Evolutionary conservation across 768 basidiomycete genomes (phyloP), one percentile per base, ranked within the genome.

Genomic region (Trametes maxima): DNA sequence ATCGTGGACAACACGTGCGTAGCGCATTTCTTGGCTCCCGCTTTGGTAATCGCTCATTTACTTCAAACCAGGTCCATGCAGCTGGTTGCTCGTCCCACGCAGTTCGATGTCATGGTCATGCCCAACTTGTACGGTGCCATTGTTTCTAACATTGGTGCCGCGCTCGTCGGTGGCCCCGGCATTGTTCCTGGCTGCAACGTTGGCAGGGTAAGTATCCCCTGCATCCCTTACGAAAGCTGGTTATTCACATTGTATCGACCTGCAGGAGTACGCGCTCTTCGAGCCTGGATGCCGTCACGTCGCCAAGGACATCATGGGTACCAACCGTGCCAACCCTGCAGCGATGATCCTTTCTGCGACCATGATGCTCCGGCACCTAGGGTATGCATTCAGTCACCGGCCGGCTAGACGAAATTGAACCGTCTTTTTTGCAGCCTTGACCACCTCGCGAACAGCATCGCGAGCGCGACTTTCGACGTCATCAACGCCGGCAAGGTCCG

Each of bases 41-140:
- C 45, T 6, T 57, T 25, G 62, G 12, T 10, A 21, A 46, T n/a
- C 68, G 5, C 14, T 5, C 4, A 36, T 22, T 7, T 21, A 12
- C 10, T 33, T 21, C 12, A 35, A 19, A 19, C 35, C 36, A 94
- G 92, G 52, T 94, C 96, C 48, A 99, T 99, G 97, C 97, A 99
- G 77, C 88, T 99, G 66, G 97, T 99, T 63, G 92, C 95, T 35
- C 91, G 88, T 69, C 97, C 97, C 33, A 82, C 82, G 66, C 97
- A 99, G 74, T 99, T 99, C 71, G 97, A 99, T 71, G 96, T 98
- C 63, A 97, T 99, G 95, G 97, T 98, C 72, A 97, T 96, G 93
- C 95, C 94, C 57, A 95, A 96, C 77, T 74, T 92, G 75, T 98
- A 98, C 77, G 96, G 96, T 60, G 95, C 94, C 67, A 98, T 98